Evolutionary conservation across 2,329 filamentous ascomycete species (phyloP).

Genomic region (Sarocladium kiliense): DNA sequence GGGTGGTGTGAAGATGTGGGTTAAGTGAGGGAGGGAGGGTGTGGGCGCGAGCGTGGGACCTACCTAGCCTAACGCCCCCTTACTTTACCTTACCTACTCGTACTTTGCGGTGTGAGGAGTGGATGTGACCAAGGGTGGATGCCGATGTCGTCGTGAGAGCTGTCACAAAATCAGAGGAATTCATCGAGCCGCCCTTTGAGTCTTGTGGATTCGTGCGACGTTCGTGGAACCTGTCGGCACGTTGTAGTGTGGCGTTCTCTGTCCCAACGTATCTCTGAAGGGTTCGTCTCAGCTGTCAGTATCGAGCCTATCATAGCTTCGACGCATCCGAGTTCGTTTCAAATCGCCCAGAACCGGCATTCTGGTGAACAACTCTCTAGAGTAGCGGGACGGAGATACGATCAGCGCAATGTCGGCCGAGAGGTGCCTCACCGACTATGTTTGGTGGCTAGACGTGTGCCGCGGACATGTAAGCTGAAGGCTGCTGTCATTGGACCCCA

Average conservation of each 20-base stretch:
- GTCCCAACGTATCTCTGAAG: not conserved
- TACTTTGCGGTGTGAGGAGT: conserved; percentile 4
- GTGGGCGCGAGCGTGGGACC: not conserved
- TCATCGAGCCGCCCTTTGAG: not conserved
- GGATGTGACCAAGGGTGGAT: not conserved
- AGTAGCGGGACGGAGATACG: no score
- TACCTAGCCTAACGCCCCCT: not conserved
- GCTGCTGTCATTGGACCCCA: not conserved
- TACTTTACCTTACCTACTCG: not conserved
- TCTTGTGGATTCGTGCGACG: not conserved
- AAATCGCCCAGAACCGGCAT: no score
- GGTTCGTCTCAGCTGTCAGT: conserved; percentile 1
- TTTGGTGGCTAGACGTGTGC: not conserved
- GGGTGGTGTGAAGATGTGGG: conserved; percentile 9
- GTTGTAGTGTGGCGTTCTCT: not conserved
- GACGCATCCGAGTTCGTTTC: no score
- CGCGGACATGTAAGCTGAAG: not conserved
- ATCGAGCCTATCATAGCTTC: not conserved
- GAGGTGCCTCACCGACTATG: not conserved
- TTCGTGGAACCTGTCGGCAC: not conserved
- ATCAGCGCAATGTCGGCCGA: no score
- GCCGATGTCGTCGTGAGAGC: not conserved
- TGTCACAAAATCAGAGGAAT: not conserved
- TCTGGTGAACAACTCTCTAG: no score
- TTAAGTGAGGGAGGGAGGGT: conserved; percentile 1